These are phyloP conservation scores for Phoenix dactylifera DNA, from an alignment of 176 grass and related monocot genomes.

Conservation along the genomic window DNA sequence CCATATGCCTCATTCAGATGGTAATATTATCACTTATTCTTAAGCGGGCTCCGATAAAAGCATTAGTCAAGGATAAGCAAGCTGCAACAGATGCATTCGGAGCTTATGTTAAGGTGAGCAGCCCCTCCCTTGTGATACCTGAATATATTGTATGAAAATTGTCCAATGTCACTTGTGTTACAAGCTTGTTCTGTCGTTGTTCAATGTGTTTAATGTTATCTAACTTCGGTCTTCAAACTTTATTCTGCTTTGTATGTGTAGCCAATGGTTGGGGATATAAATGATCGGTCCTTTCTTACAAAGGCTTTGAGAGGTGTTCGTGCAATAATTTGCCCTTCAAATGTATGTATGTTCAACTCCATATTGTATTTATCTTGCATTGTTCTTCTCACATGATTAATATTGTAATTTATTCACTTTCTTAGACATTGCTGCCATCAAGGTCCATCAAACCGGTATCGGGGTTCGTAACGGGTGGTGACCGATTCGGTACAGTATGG, in stretches of 20 bases:
- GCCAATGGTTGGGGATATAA: conserved; percentile 58
- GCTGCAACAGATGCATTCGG: conserved; percentile 81
- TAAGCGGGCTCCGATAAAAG: conserved; percentile 87
- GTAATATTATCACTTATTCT: conserved; percentile 76
- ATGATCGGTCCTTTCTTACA: conserved; percentile 59
- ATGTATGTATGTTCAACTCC: conserved; percentile 41
- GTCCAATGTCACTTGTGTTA: no score
- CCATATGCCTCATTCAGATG: conserved; percentile 36
- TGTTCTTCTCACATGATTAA: no score
- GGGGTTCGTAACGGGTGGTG: no score
- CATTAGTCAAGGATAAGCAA: conserved; percentile 76
- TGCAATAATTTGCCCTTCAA: conserved; percentile 54
- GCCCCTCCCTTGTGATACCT: not conserved
- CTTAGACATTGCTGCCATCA: no score
- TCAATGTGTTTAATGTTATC: no score
- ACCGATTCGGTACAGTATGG: no score
- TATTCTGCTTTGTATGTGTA: conserved; percentile 16
- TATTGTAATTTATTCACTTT: no score
- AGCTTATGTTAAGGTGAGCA: conserved; percentile 72
- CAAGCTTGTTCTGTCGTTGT: no score
- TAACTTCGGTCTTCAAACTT: no score
- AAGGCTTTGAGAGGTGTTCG: conserved; percentile 66
- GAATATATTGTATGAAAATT: no score
- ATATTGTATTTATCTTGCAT: not conserved
- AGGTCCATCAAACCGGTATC: no score